Percentiles rank a stretch among this genome's conserved stretches.
phyloP scores from a whole-genome alignment of 2,329 filamentous ascomycete species.

The Neofusicoccum umdonicola region DNA sequence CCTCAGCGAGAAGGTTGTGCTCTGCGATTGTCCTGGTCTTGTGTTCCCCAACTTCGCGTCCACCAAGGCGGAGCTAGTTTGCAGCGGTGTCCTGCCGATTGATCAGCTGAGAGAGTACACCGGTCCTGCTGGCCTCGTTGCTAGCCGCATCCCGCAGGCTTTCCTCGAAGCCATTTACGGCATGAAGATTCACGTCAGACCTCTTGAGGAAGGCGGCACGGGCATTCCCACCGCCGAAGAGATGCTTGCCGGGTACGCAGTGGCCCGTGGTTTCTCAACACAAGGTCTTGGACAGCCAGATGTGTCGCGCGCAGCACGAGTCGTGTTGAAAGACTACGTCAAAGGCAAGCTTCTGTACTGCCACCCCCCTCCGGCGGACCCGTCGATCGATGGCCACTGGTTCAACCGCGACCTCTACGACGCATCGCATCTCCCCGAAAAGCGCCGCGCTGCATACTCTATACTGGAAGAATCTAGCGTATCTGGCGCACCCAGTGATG shows the following conservation, averaged over 20 bases:
- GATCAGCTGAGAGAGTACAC: conserved; percentile 93
- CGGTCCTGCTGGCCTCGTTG: conserved; percentile 79
- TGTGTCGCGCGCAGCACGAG: conserved; percentile 84
- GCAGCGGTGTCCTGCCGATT: conserved; percentile 91
- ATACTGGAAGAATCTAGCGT: conserved; percentile 39
- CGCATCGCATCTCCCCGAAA: conserved; percentile 74
- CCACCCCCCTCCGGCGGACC: conserved; percentile 73
- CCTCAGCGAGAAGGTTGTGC: conserved; percentile 80
- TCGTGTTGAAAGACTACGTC: conserved; percentile 94
- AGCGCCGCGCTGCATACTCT: conserved; percentile 67
- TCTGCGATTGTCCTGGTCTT: conserved; percentile 97
- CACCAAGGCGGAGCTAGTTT: conserved; percentile 94
- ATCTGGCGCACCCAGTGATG: conserved; percentile 39
- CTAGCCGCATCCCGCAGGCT: conserved; percentile 77
- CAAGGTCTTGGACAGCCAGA: conserved; percentile 88
- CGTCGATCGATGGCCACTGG: conserved; percentile 62
- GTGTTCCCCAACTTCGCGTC: conserved; percentile 98
- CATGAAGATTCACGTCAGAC: conserved; percentile 78
- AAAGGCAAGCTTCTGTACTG: conserved; percentile 93
- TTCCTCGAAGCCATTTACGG: conserved; percentile 95
- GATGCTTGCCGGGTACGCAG: conserved; percentile 79
- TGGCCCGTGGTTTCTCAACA: conserved; percentile 85
- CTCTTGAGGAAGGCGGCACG: conserved; percentile 88
- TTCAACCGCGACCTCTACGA: conserved; percentile 94
- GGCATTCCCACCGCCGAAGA: conserved; percentile 83